Evolutionary conservation across 345 rosid species (phyloP).

Genomic region (Populus deltoides): DNA sequence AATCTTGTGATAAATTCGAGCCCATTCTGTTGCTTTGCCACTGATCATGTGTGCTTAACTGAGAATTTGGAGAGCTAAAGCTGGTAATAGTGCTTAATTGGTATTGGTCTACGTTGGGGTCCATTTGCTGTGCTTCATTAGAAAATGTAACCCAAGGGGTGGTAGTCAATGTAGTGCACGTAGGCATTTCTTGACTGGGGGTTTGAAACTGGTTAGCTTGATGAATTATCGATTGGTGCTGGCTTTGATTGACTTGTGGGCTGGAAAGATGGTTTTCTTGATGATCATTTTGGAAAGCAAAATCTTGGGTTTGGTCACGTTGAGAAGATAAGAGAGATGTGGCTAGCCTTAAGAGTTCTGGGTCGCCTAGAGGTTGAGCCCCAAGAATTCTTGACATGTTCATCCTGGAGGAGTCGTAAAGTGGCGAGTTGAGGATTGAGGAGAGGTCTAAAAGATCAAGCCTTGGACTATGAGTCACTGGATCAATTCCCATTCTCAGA

Average conservation of each 20-base stretch:
- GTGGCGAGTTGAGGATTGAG: conserved; percentile 16
- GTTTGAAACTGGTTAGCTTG: conserved; percentile 28
- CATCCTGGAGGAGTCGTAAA: conserved; percentile 11
- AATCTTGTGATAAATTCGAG: conserved; percentile 34
- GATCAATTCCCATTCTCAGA: conserved; percentile 28
- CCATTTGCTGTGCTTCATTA: conserved; percentile 27
- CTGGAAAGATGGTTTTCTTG: conserved; percentile 34
- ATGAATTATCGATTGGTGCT: conserved; percentile 20
- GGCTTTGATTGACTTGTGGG: conserved; percentile 28
- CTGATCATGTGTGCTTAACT: neutral
- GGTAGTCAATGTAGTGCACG: conserved; percentile 20
- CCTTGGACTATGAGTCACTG: conserved; percentile 26
- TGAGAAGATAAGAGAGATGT: conserved; percentile 37
- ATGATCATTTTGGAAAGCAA: conserved; percentile 21
- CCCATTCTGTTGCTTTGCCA: conserved; percentile 13
- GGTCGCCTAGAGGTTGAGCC: conserved; percentile 15
- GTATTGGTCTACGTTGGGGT: conserved; percentile 19
- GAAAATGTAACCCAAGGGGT: conserved; percentile 28
- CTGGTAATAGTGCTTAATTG: conserved; percentile 6
- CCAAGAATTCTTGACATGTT: conserved; percentile 16
- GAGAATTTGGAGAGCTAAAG: conserved; percentile 9
- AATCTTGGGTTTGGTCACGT: conserved; percentile 19
- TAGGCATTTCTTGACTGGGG: conserved; percentile 35
- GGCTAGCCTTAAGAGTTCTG: conserved; percentile 43
- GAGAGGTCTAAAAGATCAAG: conserved; percentile 27